Evolutionary conservation across 257 asterid genomes (phyloP).

Genomic region (Capsicum pubescens): DNA sequence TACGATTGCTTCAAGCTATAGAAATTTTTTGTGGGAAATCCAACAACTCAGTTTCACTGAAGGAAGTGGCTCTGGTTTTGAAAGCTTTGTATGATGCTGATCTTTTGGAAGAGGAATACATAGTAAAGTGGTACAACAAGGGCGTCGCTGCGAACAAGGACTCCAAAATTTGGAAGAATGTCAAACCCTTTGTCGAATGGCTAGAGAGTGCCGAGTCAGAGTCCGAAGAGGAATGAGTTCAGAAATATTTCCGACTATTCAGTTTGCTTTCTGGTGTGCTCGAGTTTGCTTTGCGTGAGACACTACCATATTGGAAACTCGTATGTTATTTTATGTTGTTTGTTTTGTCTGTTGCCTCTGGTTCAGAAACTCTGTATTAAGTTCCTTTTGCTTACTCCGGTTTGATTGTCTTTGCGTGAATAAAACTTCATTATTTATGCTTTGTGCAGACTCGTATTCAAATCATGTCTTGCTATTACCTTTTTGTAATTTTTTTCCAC

Average conservation of each 20-base stretch:
- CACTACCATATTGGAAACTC: background rate
- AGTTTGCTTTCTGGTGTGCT: background rate
- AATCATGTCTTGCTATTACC: no score
- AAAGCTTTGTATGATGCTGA: slow-evolving; percentile 50
- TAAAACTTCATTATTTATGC: background rate
- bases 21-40: slow-evolving; percentile 44
- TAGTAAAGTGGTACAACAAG: slow-evolving; percentile 46
- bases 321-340: background rate
- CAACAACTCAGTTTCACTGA: slow-evolving; percentile 39
- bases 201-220: slow-evolving; percentile 52
- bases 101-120: slow-evolving; percentile 48
- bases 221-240: slow-evolving; percentile 44
- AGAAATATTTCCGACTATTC: background rate
- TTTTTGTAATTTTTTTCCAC: no score
- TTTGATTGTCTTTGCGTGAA: background rate
- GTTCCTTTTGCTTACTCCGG: background rate
- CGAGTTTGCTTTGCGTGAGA: background rate
- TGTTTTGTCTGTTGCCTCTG: background rate
- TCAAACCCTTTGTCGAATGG: slow-evolving; percentile 50
- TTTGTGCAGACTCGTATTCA: no score
- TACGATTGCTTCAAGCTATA: slow-evolving; percentile 41
- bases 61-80: slow-evolving; percentile 48
- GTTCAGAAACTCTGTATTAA: background rate
- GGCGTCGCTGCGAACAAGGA: slow-evolving; percentile 39
- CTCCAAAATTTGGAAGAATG: slow-evolving; percentile 46